Percentiles rank a stretch among this genome's conserved stretches.
Evolutionary conservation across 2,329 filamentous ascomycete genomes (phyloP).

Genomic region (Fonsecaea erecta): DNA sequence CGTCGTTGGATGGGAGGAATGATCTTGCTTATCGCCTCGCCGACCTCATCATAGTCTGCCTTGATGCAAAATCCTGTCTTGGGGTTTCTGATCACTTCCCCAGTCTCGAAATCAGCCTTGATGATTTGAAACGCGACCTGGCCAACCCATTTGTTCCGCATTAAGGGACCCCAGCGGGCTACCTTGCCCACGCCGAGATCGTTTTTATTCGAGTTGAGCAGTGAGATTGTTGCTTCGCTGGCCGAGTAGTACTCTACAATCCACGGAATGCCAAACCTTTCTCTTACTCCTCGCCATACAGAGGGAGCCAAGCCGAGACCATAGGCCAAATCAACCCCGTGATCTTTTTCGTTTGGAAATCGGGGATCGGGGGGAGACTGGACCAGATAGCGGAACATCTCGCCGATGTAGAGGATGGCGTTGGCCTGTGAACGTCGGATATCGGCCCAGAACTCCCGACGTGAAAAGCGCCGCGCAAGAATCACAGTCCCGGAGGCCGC

Average conservation of each 20-base stretch:
- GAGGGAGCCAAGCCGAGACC: constrained; percentile 28
- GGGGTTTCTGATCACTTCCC: constrained; percentile 59
- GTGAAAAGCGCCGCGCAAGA: constrained; percentile 37
- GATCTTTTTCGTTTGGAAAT: constrained; percentile 28
- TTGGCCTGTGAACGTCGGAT: constrained; percentile 29
- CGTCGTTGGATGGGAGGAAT: constrained; percentile 25
- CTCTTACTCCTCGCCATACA: constrained; percentile 25
- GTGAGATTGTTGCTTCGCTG: constrained; percentile 54
- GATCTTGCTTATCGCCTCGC: constrained; percentile 72
- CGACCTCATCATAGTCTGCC: constrained; percentile 68
- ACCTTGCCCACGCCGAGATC: constrained; percentile 51
- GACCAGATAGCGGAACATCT: constrained; percentile 35
- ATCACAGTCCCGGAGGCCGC: constrained; percentile 26
- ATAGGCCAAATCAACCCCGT: constrained; percentile 26
- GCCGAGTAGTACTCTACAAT: constrained; percentile 56
- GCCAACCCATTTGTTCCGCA: constrained; percentile 40
- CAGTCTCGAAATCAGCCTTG: constrained; percentile 49
- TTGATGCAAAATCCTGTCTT: constrained; percentile 69
- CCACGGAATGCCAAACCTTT: constrained; percentile 51
- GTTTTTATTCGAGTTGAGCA: constrained; percentile 51
- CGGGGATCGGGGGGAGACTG: constrained; percentile 29
- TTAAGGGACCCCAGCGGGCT: constrained; percentile 50
- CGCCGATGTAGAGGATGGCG: constrained; percentile 36
- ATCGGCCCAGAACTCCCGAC: constrained; percentile 34
- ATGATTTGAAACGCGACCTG: constrained; percentile 52